Conservation (phyloP, 2,329 filamentous ascomycete species). For the Didymella pomorum region DNA sequence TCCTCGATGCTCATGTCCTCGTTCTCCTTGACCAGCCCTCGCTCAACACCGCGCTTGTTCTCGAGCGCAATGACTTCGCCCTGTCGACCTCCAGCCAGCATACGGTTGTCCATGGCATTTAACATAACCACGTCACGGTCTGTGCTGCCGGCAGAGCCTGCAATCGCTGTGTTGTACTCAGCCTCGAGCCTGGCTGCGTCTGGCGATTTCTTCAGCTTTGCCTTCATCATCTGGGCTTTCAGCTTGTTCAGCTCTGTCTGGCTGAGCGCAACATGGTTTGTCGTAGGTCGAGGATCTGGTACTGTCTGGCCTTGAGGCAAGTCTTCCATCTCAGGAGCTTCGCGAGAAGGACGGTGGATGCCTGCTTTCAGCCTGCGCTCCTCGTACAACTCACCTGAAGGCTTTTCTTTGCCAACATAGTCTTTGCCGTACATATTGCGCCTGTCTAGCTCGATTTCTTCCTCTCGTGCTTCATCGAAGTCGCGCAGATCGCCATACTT, state of each 20-base stretch:
- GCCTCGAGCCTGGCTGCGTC: constrained; percentile 79
- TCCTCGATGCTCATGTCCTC: constrained; percentile 96
- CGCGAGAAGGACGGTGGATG: constrained; percentile 50
- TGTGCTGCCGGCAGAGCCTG: constrained; percentile 64
- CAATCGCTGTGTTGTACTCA: constrained; percentile 80
- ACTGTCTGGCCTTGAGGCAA: constrained; percentile 65
- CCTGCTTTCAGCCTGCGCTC: constrained; percentile 73
- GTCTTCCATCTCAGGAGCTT: constrained; percentile 40
- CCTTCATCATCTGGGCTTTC: constrained; percentile 95
- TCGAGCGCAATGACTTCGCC: constrained; percentile 80
- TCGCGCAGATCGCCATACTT: constrained; percentile 81
- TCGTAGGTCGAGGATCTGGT: constrained; percentile 60
- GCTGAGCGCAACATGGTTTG: constrained; percentile 66
- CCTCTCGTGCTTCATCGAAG: constrained; percentile 93
- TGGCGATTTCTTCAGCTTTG: constrained; percentile 80
- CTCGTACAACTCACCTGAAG: constrained; percentile 83
- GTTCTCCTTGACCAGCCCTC: constrained; percentile 86
- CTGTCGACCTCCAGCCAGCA: constrained; percentile 78
- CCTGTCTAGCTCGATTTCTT: constrained; percentile 88
- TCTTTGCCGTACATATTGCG: constrained; percentile 82
- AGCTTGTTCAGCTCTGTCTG: constrained; percentile 85
- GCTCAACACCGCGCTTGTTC: constrained; percentile 82
- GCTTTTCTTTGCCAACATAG: constrained; percentile 85
- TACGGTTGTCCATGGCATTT: constrained; percentile 86
- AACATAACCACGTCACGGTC: constrained; percentile 78